Evolutionary conservation across 352 stramenopile species (phyloP), one percentile per base, ranked within the genome.

Genomic region (Phytophthora colocasiae): DNA sequence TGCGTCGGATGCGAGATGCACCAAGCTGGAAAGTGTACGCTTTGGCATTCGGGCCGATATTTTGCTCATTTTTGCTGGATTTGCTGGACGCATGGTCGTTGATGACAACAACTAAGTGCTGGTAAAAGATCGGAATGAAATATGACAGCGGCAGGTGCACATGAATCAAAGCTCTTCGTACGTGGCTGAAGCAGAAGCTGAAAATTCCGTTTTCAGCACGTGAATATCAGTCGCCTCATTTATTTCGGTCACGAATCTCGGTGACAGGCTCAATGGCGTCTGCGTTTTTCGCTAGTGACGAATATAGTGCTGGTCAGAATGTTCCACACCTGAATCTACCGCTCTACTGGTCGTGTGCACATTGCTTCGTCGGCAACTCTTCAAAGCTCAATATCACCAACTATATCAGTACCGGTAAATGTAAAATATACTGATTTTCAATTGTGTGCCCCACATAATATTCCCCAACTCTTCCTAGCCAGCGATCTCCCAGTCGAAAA

Each of bases 401-500:
- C 6, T 31, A 31, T 31, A 22, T 22, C 22, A 22, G 22, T 22
- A 22, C 22, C 19, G 19, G 19, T 19, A 19, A 1, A 22, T 22
- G 22, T 1, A 2, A 22, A 22, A 22, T 22, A 22, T 22, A 22
- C 22, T 22, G 22, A 22, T 2, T 38, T 39, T 9, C 29, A 10
- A 36, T 36, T 36, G 31, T 36, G 31, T 36, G 12, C 31, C 14
- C 31, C 9, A 36, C 31, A 36, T 14, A 12, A 36, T 14, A 14
- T 36, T 14, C 9, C 31, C 31, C 31, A 36, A 36, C 31, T 36
- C 31, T 36, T 36, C 31, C 53, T 44, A 63, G 10, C 60, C 60
- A 63, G 39, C 10, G 41, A 62, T 56, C 58, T 27, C 53, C 60
- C 61, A 69, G 61, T 69, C 46, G 46, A 50, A 39, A 69, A 64